Base-by-base conservation (phyloP, 129 eudicot species). In the Flaveria sonorensis region DNA sequence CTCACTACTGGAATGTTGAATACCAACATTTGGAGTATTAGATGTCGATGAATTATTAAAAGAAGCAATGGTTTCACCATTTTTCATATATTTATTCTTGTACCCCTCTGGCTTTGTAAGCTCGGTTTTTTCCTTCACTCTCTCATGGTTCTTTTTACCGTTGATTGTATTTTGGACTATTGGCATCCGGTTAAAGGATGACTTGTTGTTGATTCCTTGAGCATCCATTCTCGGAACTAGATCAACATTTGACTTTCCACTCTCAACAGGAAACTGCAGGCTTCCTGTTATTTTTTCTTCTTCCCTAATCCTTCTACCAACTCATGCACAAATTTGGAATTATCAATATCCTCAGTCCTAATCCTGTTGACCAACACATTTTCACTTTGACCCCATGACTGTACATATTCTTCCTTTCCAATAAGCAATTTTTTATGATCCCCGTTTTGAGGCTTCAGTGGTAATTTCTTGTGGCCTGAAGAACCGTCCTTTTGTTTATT, bases 51-150 rank as follows among this genome's bases (percentile, higher is more conserved):
- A n/a, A n/a, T n/a, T n/a, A n/a, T n/a, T n/a, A n/a, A n/a, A n/a
- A n/a, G n/a, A n/a, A n/a, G n/a, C 66, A 26, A 60, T 3, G 9
- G 39, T 7, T 32, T 81, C 87, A 48, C 53, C 74, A 74, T 60
- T 60, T 60, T 77, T 78, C 40, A 56, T 55, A 52, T 71, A 75
- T 76, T 81, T 83, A 5, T 59, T 65, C 47, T 71, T 82, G 20
- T 42, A 80, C 84, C 77, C 75, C 23, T 82, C 86, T 19, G 42
- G 73, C 60, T 52, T 70, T 80, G 83, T 74, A 46, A 36, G 63
- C 67, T 86, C 84, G 21, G 32, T 83, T 55, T 64, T 89, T 51
- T 77, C 76, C 68, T 84, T 84, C 20, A 47, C 48, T 63, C 76
- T 86, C 74, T 86, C 86, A 60, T 0, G 32, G 67, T 18, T 23